Evolutionary conservation across 805 yeast species (phyloP).

Genomic region (Barnettozyma sp.): DNA sequence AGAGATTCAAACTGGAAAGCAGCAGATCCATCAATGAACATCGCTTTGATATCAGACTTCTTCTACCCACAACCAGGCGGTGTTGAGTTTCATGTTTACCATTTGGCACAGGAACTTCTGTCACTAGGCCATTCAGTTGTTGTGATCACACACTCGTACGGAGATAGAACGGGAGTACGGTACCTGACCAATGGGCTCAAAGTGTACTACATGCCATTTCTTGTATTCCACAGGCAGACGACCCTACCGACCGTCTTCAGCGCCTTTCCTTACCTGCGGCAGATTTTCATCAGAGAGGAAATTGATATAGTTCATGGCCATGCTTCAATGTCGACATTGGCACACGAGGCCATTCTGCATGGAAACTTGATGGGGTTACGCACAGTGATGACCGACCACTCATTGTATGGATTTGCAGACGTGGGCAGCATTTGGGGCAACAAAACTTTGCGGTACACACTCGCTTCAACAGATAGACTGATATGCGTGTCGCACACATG

Average conservation of each 20-base stretch:
- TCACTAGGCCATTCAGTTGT: conserved; percentile 79
- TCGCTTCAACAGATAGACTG: conserved; percentile 83
- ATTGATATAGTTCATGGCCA: conserved; percentile 94
- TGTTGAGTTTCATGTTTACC: conserved; percentile 91
- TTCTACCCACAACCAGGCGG: conserved; percentile 99
- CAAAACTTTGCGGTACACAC: conserved; percentile 73
- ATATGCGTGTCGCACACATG: conserved; percentile 97
- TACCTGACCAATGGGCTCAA: conserved; percentile 84
- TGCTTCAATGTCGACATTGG: conserved; percentile 78
- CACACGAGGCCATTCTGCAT: conserved; percentile 89
- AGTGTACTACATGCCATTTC: conserved; percentile 83
- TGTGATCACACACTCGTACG: conserved; percentile 84
- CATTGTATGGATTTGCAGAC: conserved; percentile 89
- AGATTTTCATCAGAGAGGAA: conserved; percentile 76
- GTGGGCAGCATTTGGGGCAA: conserved; percentile 80
- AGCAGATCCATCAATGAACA: too few species aligned
- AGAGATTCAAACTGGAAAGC: too few species aligned
- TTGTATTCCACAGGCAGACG: conserved; percentile 74
- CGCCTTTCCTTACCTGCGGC: conserved; percentile 77
- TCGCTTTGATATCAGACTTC: conserved; percentile 80
- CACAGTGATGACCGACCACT: conserved; percentile 94
- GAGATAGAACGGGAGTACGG: conserved; percentile 75
- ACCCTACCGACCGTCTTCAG: conserved; percentile 87
- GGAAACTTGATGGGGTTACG: conserved; percentile 87
- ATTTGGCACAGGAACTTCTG: conserved; percentile 75